Evolutionary conservation across 108 stramenopile genomes (phyloP), one percentile per base, ranked within the genome.

Genomic region (Licmophora abbreviata): DNA sequence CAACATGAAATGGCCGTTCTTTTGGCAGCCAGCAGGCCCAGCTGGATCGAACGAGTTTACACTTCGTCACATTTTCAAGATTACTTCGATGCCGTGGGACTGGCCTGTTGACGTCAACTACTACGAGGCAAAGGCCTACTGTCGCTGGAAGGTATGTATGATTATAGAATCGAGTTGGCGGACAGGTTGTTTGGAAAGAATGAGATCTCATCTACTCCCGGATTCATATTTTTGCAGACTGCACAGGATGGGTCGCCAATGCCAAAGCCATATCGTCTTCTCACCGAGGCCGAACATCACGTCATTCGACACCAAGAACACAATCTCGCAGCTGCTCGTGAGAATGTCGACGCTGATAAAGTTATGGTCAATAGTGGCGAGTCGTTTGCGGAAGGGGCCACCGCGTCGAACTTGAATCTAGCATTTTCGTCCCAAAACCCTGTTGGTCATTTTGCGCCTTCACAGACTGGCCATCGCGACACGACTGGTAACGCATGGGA

Each of bases 61-160:
- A 21, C 75, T 97, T 32, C 85, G 96, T 26, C 78, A 80, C n/a
- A 65, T 90, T 52, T 94, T 97, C 61, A 81, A 92, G 35, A 79
- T 76, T 37, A 64, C 92, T 45, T 52, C 73, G 20, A 88, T 97
- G 91, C 83, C 71, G 20, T 91, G 88, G 90, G 77, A 81, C 35
- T 94, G 92, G 92, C 96, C 96, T 0, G 94, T 88, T n/a, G 76
- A 91, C 56, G 88, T 92, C 6, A 97, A 88, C 32, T 93, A 93
- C 50, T 93, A 95, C 62, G 96, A 97, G 50, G 88, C 93, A 15
- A 71, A 83, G 40, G 94, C 96, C 5, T 97, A 79, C 56, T 83
- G 88, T 46, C 73, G 71, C 34, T 97, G 94, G 94, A 95, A 83
- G n/a, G n/a, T n/a, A n/a, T n/a, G 70, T 68, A 69, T 58, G 23